phyloP scores from a whole-genome alignment of 331 rosid genomes.

The Cydonia oblonga region DNA sequence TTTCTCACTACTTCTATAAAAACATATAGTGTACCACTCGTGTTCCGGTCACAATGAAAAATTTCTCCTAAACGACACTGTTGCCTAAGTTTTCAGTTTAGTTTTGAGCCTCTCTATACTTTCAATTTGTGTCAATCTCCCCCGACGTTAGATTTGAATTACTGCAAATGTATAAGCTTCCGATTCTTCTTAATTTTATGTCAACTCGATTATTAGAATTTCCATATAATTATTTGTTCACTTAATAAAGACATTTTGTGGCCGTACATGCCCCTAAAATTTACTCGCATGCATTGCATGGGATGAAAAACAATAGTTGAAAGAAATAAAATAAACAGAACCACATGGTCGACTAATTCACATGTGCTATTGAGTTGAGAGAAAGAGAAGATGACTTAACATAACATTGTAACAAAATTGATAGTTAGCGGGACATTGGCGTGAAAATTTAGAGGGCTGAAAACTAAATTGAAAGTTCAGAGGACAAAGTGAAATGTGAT shows the following conservation, averaged over 20 bases:
- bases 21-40: rapidly evolving
- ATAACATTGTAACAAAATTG: neutral
- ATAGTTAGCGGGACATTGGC: neutral
- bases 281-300: neutral
- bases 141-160: neutral
- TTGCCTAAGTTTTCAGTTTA: neutral
- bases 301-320: too few relatives aligned
- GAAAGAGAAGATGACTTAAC: too few relatives aligned
- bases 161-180: neutral
- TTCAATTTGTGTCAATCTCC: neutral
- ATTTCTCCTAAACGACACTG: too few relatives aligned
- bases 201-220: neutral
- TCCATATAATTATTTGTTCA: neutral
- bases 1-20: too few relatives aligned
- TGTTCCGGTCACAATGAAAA: too few relatives aligned
- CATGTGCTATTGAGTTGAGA: neutral
- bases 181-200: neutral
- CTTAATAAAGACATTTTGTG: neutral
- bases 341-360: neutral
- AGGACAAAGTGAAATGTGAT: too few relatives aligned
- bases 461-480: neutral
- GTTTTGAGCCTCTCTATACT: neutral
- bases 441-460: neutral
- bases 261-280: neutral
- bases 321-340: too few relatives aligned